Base-by-base conservation (phyloP, 257 asterid species). In the Fraxinus excelsior region DNA sequence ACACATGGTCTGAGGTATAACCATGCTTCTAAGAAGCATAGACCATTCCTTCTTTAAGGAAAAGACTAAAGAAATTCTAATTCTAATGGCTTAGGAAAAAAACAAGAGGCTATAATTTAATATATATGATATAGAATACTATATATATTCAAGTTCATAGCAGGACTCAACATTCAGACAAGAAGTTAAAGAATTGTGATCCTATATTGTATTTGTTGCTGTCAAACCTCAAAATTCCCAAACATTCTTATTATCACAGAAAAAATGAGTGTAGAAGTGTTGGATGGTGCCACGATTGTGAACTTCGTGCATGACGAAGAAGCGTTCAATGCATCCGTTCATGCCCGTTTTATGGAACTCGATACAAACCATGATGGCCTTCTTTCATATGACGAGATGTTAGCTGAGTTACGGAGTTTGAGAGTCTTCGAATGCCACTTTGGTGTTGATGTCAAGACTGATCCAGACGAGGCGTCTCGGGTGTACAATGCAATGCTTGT, bases 201-300 rank as follows among this genome's bases (percentile, higher is more conserved):
- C 67, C 67, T 25, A 25, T 11, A 23, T 62, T 23, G 68, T 25
- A 62, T 62, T 62, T 62, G 34, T 62, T 62, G 34, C 19, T 62
- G 16, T 56, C 28, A 56, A 56, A 56, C 65, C 65, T 56, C 65
- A 62, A 62, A 26, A 62, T 62, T 10, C 14, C 67, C 5, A 60
- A 60, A 60, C 34, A 60, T 62, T 25, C 68, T 62, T 62, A 25
- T 1, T 10, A 23, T 62, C 68, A 62, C 68, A 25, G 21, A 26
- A 25, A 62, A 25, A 26, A 62, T 62, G 68, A 62, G 68, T 26
- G 68, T 62, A 25, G 68, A 62, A 25, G 68, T 62, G 35, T 62
- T 62, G 34, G 68, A 62, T 62, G 68, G 68, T 11, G 18, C 32
- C 68, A 62, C 68, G 9, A 62, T 62, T 62, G 18, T 62, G n/a